A percentile compares a stretch with the other conserved stretches of the same genome.
phyloP scores from a whole-genome alignment of 345 rosid species.

The thale cress (Arabidopsis thaliana) region DNA sequence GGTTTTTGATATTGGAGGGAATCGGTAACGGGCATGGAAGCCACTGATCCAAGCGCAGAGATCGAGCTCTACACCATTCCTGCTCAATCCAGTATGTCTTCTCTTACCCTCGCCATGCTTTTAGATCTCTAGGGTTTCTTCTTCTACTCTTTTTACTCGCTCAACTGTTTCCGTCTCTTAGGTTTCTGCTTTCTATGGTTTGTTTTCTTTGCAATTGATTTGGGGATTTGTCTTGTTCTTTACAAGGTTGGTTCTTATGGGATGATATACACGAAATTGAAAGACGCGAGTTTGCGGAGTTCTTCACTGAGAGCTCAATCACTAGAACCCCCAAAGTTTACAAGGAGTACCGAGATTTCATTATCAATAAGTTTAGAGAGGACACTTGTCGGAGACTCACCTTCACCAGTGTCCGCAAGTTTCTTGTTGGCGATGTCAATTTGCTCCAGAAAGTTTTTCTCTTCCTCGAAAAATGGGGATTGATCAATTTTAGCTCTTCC shows the following conservation, averaged over 20 bases:
- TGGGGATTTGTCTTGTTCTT: slow-evolving; percentile 19
- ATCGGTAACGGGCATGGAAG: slow-evolving; percentile 37
- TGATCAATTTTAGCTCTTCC: slow-evolving; percentile 66
- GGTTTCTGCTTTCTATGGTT: slow-evolving; percentile 19
- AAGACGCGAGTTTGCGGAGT: slow-evolving; percentile 68
- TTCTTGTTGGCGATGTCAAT: slow-evolving; percentile 81
- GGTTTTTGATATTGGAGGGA: slow-evolving; percentile 28
- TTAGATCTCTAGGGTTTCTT: slow-evolving; percentile 21
- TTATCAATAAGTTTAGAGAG: slow-evolving; percentile 86
- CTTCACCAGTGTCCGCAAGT: slow-evolving; percentile 81
- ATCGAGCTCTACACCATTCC: slow-evolving; percentile 82
- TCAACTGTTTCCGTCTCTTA: background rate
- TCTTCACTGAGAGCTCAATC: slow-evolving; percentile 83
- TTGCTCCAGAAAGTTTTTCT: slow-evolving; percentile 76
- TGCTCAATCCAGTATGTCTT: slow-evolving; percentile 64
- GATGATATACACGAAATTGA: slow-evolving; percentile 91
- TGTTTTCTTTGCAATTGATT: background rate
- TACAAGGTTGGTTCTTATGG: slow-evolving; percentile 98
- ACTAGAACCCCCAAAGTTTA: slow-evolving; percentile 89
- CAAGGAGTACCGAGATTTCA: slow-evolving; percentile 92
- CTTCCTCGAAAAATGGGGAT: slow-evolving; percentile 74
- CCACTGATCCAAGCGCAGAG: slow-evolving; percentile 57
- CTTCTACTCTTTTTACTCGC: background rate
- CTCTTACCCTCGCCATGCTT: slow-evolving; percentile 3
- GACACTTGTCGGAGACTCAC: slow-evolving; percentile 71